These are phyloP conservation scores for Comarum palustre DNA, from an alignment of 306 rosid genomes.

Conservation along the genomic window DNA sequence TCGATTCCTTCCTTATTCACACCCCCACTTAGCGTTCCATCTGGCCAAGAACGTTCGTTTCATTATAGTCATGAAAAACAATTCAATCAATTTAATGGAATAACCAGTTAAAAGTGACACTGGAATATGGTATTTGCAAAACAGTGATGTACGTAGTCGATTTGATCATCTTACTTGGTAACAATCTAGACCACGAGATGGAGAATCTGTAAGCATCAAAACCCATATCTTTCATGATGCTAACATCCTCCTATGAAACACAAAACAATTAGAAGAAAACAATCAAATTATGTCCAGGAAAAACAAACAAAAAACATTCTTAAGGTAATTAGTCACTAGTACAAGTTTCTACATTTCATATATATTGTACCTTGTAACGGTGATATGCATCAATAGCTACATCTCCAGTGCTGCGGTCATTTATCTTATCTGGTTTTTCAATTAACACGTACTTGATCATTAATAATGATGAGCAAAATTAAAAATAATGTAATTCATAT, in stretches of 20 bases:
- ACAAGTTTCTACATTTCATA: too few species aligned
- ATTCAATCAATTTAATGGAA: neutral
- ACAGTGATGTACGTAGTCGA: neutral
- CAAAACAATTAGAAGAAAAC: neutral
- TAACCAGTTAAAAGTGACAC: neutral
- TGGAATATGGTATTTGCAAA: neutral
- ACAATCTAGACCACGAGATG: slow-evolving; percentile 46
- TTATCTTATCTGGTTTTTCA: slow-evolving; percentile 29
- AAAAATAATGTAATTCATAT: neutral
- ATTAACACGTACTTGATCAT: neutral
- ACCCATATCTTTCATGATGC: slow-evolving; percentile 35
- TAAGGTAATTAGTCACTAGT: too few species aligned
- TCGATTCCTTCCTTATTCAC: slow-evolving; percentile 37
- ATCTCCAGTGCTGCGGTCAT: slow-evolving; percentile 35
- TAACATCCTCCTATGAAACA: slow-evolving; percentile 43
- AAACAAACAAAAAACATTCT: too few species aligned
- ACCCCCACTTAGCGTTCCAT: slow-evolving; percentile 37
- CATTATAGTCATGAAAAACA: neutral
- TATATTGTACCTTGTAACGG: slow-evolving; percentile 1
- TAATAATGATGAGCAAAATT: neutral
- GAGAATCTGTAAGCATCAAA: slow-evolving; percentile 47
- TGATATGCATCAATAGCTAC: slow-evolving; percentile 20
- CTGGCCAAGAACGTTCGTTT: slow-evolving; percentile 5
- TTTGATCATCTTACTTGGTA: slow-evolving; percentile 33
- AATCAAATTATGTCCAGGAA: too few species aligned